Conservation (phyloP, 345 rosid species). For the Brassica napus region Da-Ae NC_063435.1:12408001-12408500, state of each 20-base stretch:
- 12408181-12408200: conserved; percentile 91
- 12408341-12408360: conserved; percentile 41
- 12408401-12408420: conserved; percentile 33
- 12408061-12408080: conserved; percentile 70
- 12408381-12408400: conserved; percentile 37
- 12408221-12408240: conserved; percentile 46
- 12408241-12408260: conserved; percentile 13
- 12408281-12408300: conserved; percentile 26
- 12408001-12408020: conserved; percentile 29
- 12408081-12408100: conserved; percentile 75
- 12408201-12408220: conserved; percentile 67
- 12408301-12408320: conserved; percentile 15
- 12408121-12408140: conserved; percentile 66
- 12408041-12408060: conserved; percentile 66
- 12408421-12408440: background rate
- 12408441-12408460: conserved; percentile 16
- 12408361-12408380: conserved; percentile 45
- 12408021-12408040: conserved; percentile 50
- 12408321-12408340: background rate
- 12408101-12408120: conserved; percentile 82
- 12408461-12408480: conserved; percentile 31
- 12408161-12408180: conserved; percentile 71
- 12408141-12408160: conserved; percentile 58
- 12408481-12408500: conserved; percentile 23
- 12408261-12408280: conserved; percentile 1